Evolutionary conservation across 306 rosid species (phyloP).

Genomic region (Gynostemma pentaphyllum): DNA sequence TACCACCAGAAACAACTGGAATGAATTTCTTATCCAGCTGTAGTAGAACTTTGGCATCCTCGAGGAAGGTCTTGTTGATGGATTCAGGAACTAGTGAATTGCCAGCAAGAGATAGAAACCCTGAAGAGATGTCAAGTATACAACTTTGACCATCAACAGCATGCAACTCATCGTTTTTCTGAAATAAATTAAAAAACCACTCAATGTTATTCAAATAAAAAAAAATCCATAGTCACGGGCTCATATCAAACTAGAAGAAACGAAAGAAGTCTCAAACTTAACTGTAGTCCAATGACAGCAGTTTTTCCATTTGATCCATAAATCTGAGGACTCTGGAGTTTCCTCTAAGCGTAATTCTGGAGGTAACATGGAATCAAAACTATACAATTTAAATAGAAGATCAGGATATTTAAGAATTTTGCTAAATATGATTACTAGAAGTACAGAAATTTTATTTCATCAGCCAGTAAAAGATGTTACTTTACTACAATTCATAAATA

Average conservation of each 20-base stretch:
- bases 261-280: constrained; percentile 15
- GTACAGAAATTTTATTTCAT: neutral
- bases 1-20: constrained; percentile 64
- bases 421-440: neutral
- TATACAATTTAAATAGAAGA: neutral
- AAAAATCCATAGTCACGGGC: neutral
- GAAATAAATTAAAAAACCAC: constrained; percentile 22
- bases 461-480: neutral
- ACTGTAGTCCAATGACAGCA: constrained; percentile 45
- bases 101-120: constrained; percentile 74
- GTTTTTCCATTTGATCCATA: constrained; percentile 60
- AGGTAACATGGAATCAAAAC: neutral
- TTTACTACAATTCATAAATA: neutral
- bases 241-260: neutral
- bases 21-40: constrained; percentile 96
- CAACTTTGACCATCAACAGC: constrained; percentile 26
- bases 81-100: constrained; percentile 67
- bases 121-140: constrained; percentile 76
- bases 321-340: constrained; percentile 36
- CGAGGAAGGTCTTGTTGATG: constrained; percentile 52
- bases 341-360: constrained; percentile 21
- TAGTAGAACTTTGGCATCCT: constrained; percentile 60
- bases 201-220: neutral
- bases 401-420: neutral
- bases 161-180: constrained; percentile 33